phyloP scores from a whole-genome alignment of 768 basidiomycete genomes.

The Boletales sp. region DNA sequence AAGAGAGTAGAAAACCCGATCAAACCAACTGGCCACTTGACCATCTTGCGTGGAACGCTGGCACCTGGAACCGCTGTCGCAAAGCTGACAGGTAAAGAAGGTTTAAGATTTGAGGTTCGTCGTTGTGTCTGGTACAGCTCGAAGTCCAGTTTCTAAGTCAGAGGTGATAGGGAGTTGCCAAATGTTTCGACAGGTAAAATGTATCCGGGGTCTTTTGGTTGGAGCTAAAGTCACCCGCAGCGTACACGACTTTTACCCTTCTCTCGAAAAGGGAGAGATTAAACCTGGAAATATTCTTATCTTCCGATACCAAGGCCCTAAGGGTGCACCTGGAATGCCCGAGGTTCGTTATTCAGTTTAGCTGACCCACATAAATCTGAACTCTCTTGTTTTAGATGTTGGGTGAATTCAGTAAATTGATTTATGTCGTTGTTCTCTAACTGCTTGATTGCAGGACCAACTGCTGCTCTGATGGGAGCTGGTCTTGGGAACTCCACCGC shows the following conservation, averaged over 20 bases:
- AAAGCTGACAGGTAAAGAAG: slow-evolving; percentile 94
- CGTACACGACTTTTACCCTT: slow-evolving; percentile 67
- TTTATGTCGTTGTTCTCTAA: slow-evolving; percentile 1
- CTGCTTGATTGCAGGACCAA: slow-evolving; percentile 49
- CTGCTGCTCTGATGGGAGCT: slow-evolving; percentile 81
- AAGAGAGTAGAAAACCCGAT: slow-evolving; percentile 71
- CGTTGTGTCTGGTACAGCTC: not conserved
- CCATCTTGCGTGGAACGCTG: slow-evolving; percentile 85
- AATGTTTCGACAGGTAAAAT: slow-evolving; percentile 68
- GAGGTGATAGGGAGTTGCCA: slow-evolving; percentile 57
- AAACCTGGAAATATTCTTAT: slow-evolving; percentile 73
- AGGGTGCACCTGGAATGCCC: slow-evolving; percentile 91
- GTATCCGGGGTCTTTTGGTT: not conserved
- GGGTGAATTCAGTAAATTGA: slow-evolving; percentile 25
- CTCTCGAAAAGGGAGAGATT: slow-evolving; percentile 71
- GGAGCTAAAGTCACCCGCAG: slow-evolving; percentile 31
- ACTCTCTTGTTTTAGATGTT: slow-evolving; percentile 36
- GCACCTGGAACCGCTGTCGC: slow-evolving; percentile 86
- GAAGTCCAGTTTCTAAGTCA: not conserved
- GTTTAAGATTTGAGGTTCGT: slow-evolving; percentile 70
- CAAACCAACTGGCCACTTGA: slow-evolving; percentile 83
- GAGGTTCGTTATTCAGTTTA: slow-evolving; percentile 43
- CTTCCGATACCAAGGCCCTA: slow-evolving; percentile 87
- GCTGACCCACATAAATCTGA: slow-evolving; percentile 1
- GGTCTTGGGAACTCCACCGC: slow-evolving; percentile 76